Evolutionary conservation across 1,139 yeast genomes (phyloP), one percentile per base, ranked within the genome.

Genomic region (Magnusiomyces ingens): DNA sequence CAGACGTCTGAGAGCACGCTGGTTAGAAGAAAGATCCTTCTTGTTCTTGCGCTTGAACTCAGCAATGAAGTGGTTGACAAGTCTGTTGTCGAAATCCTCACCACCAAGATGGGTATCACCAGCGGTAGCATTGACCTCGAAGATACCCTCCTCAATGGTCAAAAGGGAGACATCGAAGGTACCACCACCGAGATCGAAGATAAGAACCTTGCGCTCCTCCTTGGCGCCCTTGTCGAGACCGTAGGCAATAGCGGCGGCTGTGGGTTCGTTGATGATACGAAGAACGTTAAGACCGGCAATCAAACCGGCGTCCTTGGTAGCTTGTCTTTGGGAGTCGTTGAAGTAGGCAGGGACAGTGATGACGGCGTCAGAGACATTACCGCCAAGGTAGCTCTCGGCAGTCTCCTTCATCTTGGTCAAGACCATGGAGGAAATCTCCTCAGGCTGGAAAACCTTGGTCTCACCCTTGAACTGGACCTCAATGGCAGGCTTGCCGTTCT

Each of bases 51-150:
- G 87, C 82, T 89, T 85, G 91, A 91, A 91, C 73, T 90, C 97
- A 70, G 38, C 44, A 77, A 84, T 84, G 84, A 91, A 90, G 82
- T 82, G 89, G 75, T 86, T 93, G 73, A 90, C 85, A 72, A 90
- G 83, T 82, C 90, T 87, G 84, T 91, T 84, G 78, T 90, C 97
- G 78, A 91, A 91, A 81, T 91, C 98, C 82, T 91, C 96, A 85
- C 98, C 98, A 85, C 99, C 99, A 81, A 91, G 85, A 79, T 91
- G 99, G 71, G 99, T 93, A 80, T 93, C 97, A 89, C 99, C 99
- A 74, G 98, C 96, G 69, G 99, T 93, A 70, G 99, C 93, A 84
- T 91, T 91, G 73, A 93, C 99, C 72, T 95, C 91, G 85, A 91
- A 93, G 71, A 93, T 94, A 84, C 99, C 99, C 76, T 94, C 98